Conservation (phyloP, 805 yeast genomes). For the Hanseniaspora thailandica region DNA sequence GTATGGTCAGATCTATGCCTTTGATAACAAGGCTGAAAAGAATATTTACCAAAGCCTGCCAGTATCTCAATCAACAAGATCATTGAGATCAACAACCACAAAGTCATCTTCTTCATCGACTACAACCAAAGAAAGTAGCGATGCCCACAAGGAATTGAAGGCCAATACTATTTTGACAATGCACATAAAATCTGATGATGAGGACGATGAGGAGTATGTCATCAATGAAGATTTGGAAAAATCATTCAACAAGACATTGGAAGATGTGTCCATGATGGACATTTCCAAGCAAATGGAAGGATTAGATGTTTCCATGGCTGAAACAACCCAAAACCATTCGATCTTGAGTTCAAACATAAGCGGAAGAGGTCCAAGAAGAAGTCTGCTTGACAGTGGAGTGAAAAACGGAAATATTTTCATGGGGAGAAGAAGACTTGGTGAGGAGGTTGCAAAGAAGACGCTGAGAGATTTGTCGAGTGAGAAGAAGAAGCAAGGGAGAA, state of each 20-base stretch:
- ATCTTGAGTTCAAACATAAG: not conserved
- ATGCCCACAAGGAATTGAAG: not conserved
- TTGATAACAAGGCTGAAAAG: not conserved
- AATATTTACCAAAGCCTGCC: constrained; percentile 4
- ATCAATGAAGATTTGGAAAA: constrained; percentile 30
- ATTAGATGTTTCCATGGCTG: constrained; percentile 20
- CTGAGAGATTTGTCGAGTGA: not conserved
- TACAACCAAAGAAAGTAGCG: not conserved
- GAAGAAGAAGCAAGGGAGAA: not conserved
- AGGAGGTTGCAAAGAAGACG: not conserved
- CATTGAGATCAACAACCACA: constrained; percentile 9
- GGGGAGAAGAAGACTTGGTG: not conserved
- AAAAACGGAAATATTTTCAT: constrained; percentile 10
- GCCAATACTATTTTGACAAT: constrained; percentile 19
- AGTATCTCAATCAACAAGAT: constrained; percentile 12
- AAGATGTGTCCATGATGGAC: constrained; percentile 31
- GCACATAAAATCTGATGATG: constrained; percentile 23
- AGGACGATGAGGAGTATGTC: constrained; percentile 27
- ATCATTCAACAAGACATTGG: constrained; percentile 31
- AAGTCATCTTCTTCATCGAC: not conserved
- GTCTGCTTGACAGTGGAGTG: not conserved
- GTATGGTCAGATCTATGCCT: not conserved
- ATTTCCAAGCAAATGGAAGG: constrained; percentile 30
- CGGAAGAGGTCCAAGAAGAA: not conserved
- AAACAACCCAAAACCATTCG: not conserved